Evolutionary conservation across 176 grass and related monocot species (phyloP).

Genomic region (Coix lacrymajobi): DNA sequence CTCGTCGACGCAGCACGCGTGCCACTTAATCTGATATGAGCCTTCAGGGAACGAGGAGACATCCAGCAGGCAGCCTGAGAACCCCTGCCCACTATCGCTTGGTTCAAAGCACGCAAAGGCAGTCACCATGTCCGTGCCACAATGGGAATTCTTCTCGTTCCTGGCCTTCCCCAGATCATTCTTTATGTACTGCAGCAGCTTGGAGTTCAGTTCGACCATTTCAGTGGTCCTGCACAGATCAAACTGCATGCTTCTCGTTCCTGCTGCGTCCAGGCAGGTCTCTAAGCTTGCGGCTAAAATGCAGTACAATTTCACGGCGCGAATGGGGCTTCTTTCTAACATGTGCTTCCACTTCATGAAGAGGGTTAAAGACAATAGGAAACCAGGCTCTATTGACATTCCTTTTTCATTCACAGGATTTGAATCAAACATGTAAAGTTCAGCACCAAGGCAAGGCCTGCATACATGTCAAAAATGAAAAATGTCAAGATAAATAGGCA

Average conservation of each 20-base stretch:
- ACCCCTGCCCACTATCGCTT: constrained; percentile 42
- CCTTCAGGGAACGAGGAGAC: constrained; percentile 59
- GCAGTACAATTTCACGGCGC: constrained; percentile 44
- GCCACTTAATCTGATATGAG: constrained; percentile 71
- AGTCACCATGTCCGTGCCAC: constrained; percentile 16
- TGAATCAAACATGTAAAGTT: constrained; percentile 57
- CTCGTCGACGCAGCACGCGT: constrained; percentile 46
- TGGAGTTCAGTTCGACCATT: constrained; percentile 52
- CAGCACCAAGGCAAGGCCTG: constrained; percentile 79
- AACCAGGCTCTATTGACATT: constrained; percentile 51
- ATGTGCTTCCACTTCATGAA: constrained; percentile 64
- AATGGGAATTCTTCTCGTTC: not conserved
- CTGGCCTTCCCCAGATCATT: constrained; percentile 1
- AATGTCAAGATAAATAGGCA: too few species aligned
- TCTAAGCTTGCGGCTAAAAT: constrained; percentile 40
- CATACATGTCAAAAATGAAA: constrained; percentile 5
- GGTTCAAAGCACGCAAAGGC: constrained; percentile 45
- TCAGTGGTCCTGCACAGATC: constrained; percentile 1
- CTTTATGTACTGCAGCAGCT: constrained; percentile 46
- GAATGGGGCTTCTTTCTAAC: constrained; percentile 14
- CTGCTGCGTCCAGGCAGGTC: constrained; percentile 12
- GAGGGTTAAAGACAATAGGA: constrained; percentile 61
- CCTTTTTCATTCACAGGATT: constrained; percentile 28
- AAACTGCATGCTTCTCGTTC: constrained; percentile 37
- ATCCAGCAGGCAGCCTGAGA: constrained; percentile 61